These are phyloP conservation scores for Linderina pennispora DNA, from an alignment of 192 early-diverging fungal species.

Conservation along the genomic window DNA sequence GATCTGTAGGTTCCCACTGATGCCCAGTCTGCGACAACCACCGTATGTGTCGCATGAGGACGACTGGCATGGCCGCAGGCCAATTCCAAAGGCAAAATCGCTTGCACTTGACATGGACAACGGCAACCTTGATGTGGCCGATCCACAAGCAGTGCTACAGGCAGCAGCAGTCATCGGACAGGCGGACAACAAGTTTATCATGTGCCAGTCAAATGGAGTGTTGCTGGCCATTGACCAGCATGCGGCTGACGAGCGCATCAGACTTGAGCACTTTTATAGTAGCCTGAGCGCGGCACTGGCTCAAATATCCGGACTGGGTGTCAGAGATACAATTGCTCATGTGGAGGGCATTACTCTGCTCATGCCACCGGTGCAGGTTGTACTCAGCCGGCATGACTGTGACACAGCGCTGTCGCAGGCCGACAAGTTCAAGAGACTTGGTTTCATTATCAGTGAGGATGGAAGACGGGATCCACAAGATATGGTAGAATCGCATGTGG, in stretches of 20 bases:
- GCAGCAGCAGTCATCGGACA: constrained; percentile 37
- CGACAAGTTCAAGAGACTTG: constrained; percentile 12
- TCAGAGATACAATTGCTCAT: constrained; percentile 2
- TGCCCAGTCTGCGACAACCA: too few species aligned
- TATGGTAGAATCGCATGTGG: background rate
- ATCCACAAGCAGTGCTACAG: too few species aligned
- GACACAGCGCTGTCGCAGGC: background rate
- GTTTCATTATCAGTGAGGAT: constrained; percentile 20
- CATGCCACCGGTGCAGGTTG: constrained; percentile 15
- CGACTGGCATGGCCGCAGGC: too few species aligned
- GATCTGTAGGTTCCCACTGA: too few species aligned
- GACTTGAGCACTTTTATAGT: constrained; percentile 22
- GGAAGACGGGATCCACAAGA: background rate
- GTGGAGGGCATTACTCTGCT: constrained; percentile 29
- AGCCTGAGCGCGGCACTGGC: constrained; percentile 6
- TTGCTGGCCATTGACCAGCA: constrained; percentile 45
- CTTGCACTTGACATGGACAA: background rate
- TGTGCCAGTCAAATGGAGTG: constrained; percentile 20
- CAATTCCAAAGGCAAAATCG: background rate
- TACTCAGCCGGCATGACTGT: constrained; percentile 14
- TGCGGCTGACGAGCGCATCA: constrained; percentile 44
- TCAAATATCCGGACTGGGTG: constrained; percentile 1
- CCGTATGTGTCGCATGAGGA: too few species aligned
- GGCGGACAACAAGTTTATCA: constrained; percentile 35
- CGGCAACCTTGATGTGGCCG: too few species aligned